Evolutionary conservation across 805 yeast genomes (phyloP).

Genomic region (Wickerhamomyces queroliae): DNA sequence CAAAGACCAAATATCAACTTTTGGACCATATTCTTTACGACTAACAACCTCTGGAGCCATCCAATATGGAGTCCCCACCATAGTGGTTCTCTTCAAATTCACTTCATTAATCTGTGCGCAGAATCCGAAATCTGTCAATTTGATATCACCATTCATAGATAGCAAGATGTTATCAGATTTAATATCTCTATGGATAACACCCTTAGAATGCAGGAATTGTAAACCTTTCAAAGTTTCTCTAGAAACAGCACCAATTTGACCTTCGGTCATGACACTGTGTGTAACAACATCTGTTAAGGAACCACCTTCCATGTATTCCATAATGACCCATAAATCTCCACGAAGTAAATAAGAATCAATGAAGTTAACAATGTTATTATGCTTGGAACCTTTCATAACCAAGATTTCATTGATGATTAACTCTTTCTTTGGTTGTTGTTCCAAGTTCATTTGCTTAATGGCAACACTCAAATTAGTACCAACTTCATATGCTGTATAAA

Average conservation of each 20-base stretch:
- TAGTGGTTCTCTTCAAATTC: slow-evolving; percentile 86
- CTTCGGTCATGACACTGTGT: slow-evolving; percentile 82
- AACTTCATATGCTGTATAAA: slow-evolving; percentile 75
- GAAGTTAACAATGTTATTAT: slow-evolving; percentile 89
- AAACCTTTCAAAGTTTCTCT: slow-evolving; percentile 86
- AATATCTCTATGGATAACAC: slow-evolving; percentile 93
- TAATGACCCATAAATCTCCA: slow-evolving; percentile 90
- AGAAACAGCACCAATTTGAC: slow-evolving; percentile 93
- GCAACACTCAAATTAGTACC: slow-evolving; percentile 66
- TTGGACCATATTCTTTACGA: slow-evolving; percentile 91
- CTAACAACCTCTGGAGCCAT: slow-evolving; percentile 99
- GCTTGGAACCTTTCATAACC: slow-evolving; percentile 91
- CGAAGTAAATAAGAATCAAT: slow-evolving; percentile 76
- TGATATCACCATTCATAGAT: slow-evolving; percentile 80
- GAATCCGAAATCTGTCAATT: slow-evolving; percentile 92
- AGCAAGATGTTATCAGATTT: slow-evolving; percentile 90
- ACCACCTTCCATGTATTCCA: slow-evolving; percentile 99
- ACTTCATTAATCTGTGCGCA: slow-evolving; percentile 89
- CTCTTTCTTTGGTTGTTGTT: slow-evolving; percentile 93
- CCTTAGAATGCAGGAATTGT: slow-evolving; percentile 82
- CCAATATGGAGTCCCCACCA: slow-evolving; percentile 99
- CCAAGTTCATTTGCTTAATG: slow-evolving; percentile 92
- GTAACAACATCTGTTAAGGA: slow-evolving; percentile 93
- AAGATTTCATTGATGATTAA: slow-evolving; percentile 89
- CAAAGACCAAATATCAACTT: slow-evolving; percentile 95